Conservation (phyloP, 257 asterid genomes). For the Nicotiana obtusifolia region DNA sequence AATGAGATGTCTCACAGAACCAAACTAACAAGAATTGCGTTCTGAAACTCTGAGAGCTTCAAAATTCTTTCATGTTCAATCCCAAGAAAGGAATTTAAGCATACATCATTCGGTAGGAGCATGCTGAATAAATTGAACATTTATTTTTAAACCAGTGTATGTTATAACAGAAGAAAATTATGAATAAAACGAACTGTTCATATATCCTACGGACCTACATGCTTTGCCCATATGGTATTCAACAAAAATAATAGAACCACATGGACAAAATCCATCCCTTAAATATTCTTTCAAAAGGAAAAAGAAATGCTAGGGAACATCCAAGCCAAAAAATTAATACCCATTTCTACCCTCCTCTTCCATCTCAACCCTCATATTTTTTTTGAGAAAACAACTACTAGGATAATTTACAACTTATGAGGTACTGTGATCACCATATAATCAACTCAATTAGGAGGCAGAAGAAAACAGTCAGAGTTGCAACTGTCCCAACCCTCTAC, state of each 20-base stretch:
- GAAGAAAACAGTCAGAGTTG: conserved; percentile 33
- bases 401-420: conserved; percentile 59
- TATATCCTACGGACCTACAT: not conserved
- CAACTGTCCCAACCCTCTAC: conserved; percentile 59
- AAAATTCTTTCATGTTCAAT: not conserved
- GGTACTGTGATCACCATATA: conserved; percentile 25
- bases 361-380: conserved; percentile 25
- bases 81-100: not conserved
- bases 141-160: not conserved
- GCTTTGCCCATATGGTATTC: conserved; percentile 46
- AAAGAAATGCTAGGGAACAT: conserved; percentile 40
- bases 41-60: not conserved
- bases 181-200: not conserved
- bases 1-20: not conserved
- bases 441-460: conserved; percentile 20
- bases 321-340: conserved; percentile 29
- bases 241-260: conserved; percentile 60
- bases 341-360: not conserved
- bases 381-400: conserved; percentile 47
- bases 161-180: not conserved
- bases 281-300: conserved; percentile 7
- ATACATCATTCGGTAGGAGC: not conserved
- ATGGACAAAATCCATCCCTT: conserved; percentile 29
- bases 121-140: not conserved
- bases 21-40: not conserved